These are phyloP conservation scores for Nitzschia sp. DNA, from an alignment of 108 stramenopile species.

Conservation along the genomic window DNA sequence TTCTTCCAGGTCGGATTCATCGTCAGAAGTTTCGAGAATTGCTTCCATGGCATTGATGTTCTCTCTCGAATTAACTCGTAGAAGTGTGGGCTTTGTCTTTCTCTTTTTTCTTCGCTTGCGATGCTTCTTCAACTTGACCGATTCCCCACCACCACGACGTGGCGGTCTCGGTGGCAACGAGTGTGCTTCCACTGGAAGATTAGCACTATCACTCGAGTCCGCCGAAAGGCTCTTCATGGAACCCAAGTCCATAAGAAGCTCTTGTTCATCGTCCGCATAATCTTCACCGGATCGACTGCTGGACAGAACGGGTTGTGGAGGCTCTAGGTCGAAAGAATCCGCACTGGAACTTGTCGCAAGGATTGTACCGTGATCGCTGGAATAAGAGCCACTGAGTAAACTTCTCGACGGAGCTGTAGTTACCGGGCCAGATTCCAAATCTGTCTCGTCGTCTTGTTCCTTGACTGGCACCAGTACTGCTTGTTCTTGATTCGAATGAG, in stretches of 20 bases:
- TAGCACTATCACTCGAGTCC: neutral
- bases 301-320: no score
- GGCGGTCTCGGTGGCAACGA: slow-evolving; percentile 14
- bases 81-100: neutral
- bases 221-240: neutral
- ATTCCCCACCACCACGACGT: slow-evolving; percentile 4
- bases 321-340: no score
- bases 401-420: no score
- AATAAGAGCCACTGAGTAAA: no score
- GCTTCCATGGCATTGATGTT: slow-evolving; percentile 4
- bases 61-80: slow-evolving; percentile 10
- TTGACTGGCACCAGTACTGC: no score
- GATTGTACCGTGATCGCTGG: no score
- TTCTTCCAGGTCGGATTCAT: neutral
- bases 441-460: neutral
- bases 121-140: neutral
- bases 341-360: no score
- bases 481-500: no score
- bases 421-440: neutral
- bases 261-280: neutral
- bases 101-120: slow-evolving; percentile 5
- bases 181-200: neutral
- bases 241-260: neutral
- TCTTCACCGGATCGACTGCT: neutral
- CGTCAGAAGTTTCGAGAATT: slow-evolving; percentile 1